phyloP scores from a whole-genome alignment of 2,329 filamentous ascomycete genomes.

The Monosporascus sp. region DNA sequence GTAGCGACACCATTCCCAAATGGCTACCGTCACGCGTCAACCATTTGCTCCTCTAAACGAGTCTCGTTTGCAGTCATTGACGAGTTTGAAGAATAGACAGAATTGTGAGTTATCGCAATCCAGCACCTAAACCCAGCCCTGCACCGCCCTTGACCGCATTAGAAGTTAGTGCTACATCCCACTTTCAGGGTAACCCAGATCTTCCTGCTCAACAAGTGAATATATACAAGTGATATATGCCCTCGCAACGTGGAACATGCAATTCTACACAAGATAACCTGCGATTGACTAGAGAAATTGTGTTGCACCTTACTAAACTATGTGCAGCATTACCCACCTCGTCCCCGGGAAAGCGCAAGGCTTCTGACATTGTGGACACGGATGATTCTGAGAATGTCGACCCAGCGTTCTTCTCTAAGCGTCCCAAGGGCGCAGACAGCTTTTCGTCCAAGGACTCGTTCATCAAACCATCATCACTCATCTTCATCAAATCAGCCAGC shows the following conservation, averaged over 20 bases:
- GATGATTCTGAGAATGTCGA: slow-evolving; percentile 60
- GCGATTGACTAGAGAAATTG: not conserved
- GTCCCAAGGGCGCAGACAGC: slow-evolving; percentile 47
- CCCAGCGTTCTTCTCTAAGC: slow-evolving; percentile 52
- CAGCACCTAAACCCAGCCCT: not conserved
- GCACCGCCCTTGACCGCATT: not conserved
- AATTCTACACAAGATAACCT: not conserved
- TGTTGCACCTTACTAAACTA: slow-evolving; percentile 19
- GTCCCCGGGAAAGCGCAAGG: slow-evolving; percentile 53
- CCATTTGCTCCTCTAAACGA: slow-evolving; percentile 71
- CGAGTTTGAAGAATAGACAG: slow-evolving; percentile 74
- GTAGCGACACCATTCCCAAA: slow-evolving; percentile 27
- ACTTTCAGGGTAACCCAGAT: not conserved
- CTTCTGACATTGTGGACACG: slow-evolving; percentile 41
- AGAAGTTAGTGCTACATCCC: not conserved
- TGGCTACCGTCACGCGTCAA: slow-evolving; percentile 59
- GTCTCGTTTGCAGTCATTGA: slow-evolving; percentile 65
- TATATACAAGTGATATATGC: not conserved
- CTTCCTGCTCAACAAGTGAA: not conserved
- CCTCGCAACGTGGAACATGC: not conserved
- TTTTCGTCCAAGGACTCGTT: slow-evolving; percentile 39
- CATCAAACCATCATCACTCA: slow-evolving; percentile 42
- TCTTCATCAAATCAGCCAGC: slow-evolving; percentile 39
- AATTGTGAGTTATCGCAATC: slow-evolving; percentile 49
- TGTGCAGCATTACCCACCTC: slow-evolving; percentile 35